Evolutionary conservation across 441 rosid genomes (phyloP), one percentile per base, ranked within the genome.

Genomic region (Erodium moschatum): DNA sequence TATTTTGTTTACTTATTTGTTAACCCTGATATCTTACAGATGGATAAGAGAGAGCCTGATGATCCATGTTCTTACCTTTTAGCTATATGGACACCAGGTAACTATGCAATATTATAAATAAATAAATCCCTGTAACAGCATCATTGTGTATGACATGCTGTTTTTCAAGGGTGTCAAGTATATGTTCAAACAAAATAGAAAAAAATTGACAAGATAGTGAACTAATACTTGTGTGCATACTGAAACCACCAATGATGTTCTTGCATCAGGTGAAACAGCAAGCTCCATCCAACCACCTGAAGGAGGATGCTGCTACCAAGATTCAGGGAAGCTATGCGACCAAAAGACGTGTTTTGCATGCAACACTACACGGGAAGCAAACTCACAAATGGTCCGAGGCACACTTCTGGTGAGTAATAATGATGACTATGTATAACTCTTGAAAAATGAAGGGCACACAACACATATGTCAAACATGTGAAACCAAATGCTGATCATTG

Each of bases 81-180:
- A 66, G 98, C 96, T 61, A 86, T 92, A 77, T 95, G 99, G 98
- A 83, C 91, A 70, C 98, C 99, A 71, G 99, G 99, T 92, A 71
- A 81, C 81, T 21, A 71, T 66, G 64, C 50, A 67, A 64, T 31
- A 20, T 21, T 8, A 60, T 2, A 58, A 18, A 19, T 24, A 0
- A 24, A 24, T 24, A n/a, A 31, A 27, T n/a, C 11, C 7, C 65
- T 33, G 24, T 61, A 61, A 61, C 19, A 3, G 19, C 27, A 9
- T 60, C 13, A 20, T 21, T 20, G 3, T 60, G 31, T 60, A 24
- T 60, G n/a, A 19, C 11, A 20, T 20, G 27, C n/a, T 60, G 24
- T 29, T 27, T 33, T 20, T 24, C 33, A 19, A 31, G 42, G 42
- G 66, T 63, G 15, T 63, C 66, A 63, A 29, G 18, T 13, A 63